These are phyloP conservation scores for Hypomontagnella submonticulosa DNA, from an alignment of 495 filamentous ascomycete genomes.

Conservation along the genomic window DNA sequence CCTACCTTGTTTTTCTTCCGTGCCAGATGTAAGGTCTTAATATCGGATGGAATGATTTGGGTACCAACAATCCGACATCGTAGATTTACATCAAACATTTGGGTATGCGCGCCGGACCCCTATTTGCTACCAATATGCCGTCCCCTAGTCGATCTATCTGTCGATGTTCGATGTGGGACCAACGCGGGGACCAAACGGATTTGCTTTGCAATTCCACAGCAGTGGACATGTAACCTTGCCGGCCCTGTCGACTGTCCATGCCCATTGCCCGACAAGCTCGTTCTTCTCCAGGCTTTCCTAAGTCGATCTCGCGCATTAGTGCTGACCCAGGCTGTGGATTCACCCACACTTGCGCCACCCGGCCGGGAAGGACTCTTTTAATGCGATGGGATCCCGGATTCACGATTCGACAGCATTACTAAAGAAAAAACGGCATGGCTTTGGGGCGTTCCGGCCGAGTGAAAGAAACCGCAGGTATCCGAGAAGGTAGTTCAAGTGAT, in stretches of 20 bases:
- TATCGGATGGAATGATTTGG: background rate
- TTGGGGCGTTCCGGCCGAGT: background rate
- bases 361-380: constrained; percentile 4
- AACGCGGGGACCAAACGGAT: constrained; percentile 7
- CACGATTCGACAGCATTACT: background rate
- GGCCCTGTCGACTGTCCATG: background rate
- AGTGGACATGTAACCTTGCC: constrained; percentile 1
- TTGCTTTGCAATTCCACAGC: constrained; percentile 14
- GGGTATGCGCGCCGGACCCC: background rate
- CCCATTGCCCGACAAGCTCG: constrained; percentile 1
- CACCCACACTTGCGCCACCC: constrained; percentile 26
- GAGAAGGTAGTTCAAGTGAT: constrained; percentile 6
- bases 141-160: background rate
- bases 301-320: constrained; percentile 42
- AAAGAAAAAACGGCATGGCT: constrained; percentile 1
- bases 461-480: constrained; percentile 16
- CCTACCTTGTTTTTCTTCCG: too few relatives aligned
- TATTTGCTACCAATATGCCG: background rate
- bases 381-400: constrained; percentile 8
- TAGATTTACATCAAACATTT: background rate
- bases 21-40: background rate
- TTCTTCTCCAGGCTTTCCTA: constrained; percentile 21
- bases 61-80: background rate
- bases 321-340: constrained; percentile 19
- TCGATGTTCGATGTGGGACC: background rate